phyloP scores from a whole-genome alignment of 169 alveolate genomes.

The Plasmodium falciparum region DNA sequence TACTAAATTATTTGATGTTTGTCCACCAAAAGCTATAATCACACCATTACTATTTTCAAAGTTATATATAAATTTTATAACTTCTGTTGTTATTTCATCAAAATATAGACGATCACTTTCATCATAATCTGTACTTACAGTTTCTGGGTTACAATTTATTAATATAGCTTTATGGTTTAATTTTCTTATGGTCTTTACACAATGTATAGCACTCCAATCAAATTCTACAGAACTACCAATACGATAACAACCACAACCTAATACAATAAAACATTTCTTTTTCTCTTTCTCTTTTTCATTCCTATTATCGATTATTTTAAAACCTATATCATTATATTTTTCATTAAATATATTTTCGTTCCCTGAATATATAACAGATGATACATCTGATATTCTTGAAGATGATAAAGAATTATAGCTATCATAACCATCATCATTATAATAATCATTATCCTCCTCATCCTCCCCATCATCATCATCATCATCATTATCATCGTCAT shows the following conservation, averaged over 20 bases:
- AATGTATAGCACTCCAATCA: constrained; percentile 92
- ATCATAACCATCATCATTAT: constrained; percentile 20
- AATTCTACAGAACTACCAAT: constrained; percentile 92
- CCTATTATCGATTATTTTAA: constrained; percentile 67
- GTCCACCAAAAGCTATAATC: constrained; percentile 92
- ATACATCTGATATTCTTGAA: constrained; percentile 20
- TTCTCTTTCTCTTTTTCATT: constrained; percentile 39
- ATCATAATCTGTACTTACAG: constrained; percentile 93
- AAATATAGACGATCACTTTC: constrained; percentile 90
- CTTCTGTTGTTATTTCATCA: constrained; percentile 88
- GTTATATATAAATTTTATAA: constrained; percentile 82
- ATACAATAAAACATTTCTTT: constrained; percentile 79
- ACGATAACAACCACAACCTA: constrained; percentile 92
- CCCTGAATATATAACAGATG: constrained; percentile 27
- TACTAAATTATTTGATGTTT: constrained; percentile 92
- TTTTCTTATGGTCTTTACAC: constrained; percentile 87
- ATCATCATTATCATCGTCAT: not conserved
- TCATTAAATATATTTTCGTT: constrained; percentile 39
- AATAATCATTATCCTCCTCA: not conserved
- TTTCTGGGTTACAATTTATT: constrained; percentile 93
- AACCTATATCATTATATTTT: constrained; percentile 70
- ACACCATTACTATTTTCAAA: constrained; percentile 87
- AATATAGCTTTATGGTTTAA: constrained; percentile 80
- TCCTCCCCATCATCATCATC: not conserved
- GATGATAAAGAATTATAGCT: constrained; percentile 12